Conservation (phyloP, 139 green algal species). For the Picochlorum sp. region DNA sequence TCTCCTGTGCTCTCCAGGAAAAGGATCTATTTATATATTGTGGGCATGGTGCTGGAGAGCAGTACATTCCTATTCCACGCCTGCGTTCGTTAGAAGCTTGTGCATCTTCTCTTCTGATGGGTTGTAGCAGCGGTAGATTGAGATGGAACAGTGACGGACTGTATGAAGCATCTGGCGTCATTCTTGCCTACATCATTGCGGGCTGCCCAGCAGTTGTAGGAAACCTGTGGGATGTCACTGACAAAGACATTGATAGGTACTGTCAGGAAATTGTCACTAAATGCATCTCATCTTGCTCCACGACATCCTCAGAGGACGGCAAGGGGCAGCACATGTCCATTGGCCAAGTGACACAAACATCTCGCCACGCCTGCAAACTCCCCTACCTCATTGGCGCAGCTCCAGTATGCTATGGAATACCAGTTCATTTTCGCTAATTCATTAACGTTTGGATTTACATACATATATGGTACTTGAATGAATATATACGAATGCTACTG, state of each 20-base stretch:
- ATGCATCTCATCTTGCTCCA: constrained; percentile 37
- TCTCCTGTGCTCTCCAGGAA: constrained; percentile 44
- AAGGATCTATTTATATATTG: constrained; percentile 82
- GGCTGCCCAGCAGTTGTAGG: constrained; percentile 70
- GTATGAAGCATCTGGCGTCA: constrained; percentile 60
- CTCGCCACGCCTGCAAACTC: constrained; percentile 62
- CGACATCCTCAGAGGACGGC: background rate
- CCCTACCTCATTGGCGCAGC: constrained; percentile 71
- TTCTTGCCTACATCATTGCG: constrained; percentile 68
- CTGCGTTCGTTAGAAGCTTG: constrained; percentile 55
- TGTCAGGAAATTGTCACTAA: constrained; percentile 42
- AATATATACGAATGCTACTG: no score
- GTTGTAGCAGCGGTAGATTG: constrained; percentile 82
- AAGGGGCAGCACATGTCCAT: background rate
- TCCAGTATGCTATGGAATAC: constrained; percentile 86
- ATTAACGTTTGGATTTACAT: background rate
- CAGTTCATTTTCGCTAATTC: constrained; percentile 19
- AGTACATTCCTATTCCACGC: constrained; percentile 51
- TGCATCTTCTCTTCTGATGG: constrained; percentile 73
- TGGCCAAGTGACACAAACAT: constrained; percentile 29
- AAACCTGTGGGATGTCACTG: constrained; percentile 96
- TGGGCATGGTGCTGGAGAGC: constrained; percentile 80
- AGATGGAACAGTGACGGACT: background rate
- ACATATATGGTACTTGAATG: background rate
- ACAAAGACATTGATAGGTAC: constrained; percentile 90